A percentile compares a stretch with the other conserved stretches of the same genome.
Conservation (phyloP, 306 rosid species). For the Cicer judaicum region DNA sequence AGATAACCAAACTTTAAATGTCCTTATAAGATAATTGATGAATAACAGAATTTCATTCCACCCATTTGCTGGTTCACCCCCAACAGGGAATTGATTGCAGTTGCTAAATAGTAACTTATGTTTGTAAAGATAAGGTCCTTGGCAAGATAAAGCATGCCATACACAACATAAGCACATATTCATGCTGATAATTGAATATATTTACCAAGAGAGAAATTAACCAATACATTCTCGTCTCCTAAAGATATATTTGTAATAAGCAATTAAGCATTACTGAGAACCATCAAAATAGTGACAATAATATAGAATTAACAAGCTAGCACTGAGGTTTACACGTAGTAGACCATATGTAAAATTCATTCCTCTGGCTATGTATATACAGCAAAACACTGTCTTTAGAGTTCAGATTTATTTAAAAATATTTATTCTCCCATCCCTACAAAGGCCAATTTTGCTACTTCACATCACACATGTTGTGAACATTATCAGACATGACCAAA, state of each 20-base stretch:
- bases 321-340: slow-evolving; percentile 1
- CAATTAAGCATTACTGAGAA: neutral
- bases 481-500: slow-evolving; percentile 24
- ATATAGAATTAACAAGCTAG: slow-evolving; percentile 16
- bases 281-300: neutral
- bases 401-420: slow-evolving; percentile 27
- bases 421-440: slow-evolving; percentile 7
- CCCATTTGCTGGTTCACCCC: neutral
- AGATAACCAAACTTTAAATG: slow-evolving; percentile 35
- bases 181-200: neutral
- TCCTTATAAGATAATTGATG: slow-evolving; percentile 15
- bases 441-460: slow-evolving; percentile 29
- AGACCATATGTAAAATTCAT: slow-evolving; percentile 9
- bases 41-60: slow-evolving; percentile 20
- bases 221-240: slow-evolving; percentile 1
- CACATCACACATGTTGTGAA: slow-evolving; percentile 17
- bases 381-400: neutral
- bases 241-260: slow-evolving; percentile 23
- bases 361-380: neutral
- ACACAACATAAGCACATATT: slow-evolving; percentile 1
- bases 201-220: slow-evolving; percentile 1
- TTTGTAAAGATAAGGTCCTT: slow-evolving; percentile 14
- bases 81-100: slow-evolving; percentile 2
- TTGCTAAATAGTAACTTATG: slow-evolving; percentile 26
- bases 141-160: slow-evolving; percentile 19